phyloP scores from a whole-genome alignment of 371 early-diverging fungal genomes.

The Mortierella sp. region DNA sequence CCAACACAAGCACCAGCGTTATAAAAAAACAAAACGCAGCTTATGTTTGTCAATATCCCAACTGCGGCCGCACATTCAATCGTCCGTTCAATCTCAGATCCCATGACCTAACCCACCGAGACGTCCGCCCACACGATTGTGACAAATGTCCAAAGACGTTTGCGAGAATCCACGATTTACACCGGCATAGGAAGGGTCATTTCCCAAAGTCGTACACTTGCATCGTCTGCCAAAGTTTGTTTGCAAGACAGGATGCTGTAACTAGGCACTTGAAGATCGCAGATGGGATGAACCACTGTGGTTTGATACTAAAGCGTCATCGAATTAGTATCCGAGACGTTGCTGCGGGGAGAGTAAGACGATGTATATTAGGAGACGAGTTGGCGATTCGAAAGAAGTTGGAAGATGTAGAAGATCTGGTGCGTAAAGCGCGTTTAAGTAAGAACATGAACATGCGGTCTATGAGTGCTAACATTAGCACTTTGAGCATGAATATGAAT shows the following conservation, averaged over 20 bases:
- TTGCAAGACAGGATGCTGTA: constrained; percentile 50
- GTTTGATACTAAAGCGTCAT: constrained; percentile 16
- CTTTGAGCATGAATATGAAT: neutral
- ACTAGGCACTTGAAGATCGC: constrained; percentile 36
- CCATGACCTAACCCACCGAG: constrained; percentile 31
- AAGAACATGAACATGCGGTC: constrained; percentile 19
- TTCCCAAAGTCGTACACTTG: constrained; percentile 29
- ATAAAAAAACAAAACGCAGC: constrained; percentile 15
- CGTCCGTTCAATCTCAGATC: constrained; percentile 46
- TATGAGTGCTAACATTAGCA: constrained; percentile 3
- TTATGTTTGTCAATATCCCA: constrained; percentile 25
- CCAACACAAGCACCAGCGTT: neutral
- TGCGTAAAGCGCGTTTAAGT: constrained; percentile 12
- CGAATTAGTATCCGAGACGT: constrained; percentile 24
- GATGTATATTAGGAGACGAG: constrained; percentile 27
- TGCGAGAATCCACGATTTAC: constrained; percentile 38
- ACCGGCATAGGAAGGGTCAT: constrained; percentile 35
- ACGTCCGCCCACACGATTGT: constrained; percentile 24
- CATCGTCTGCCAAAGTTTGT: constrained; percentile 31
- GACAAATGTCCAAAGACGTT: constrained; percentile 34
- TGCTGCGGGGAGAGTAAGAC: constrained; percentile 26
- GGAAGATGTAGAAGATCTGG: constrained; percentile 25
- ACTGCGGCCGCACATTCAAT: constrained; percentile 30
- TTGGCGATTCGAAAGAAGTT: constrained; percentile 7
- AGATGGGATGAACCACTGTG: constrained; percentile 31